Evolutionary conservation across 208 protist species (phyloP).

Genomic region (Naegleria lovaniensis): DNA sequence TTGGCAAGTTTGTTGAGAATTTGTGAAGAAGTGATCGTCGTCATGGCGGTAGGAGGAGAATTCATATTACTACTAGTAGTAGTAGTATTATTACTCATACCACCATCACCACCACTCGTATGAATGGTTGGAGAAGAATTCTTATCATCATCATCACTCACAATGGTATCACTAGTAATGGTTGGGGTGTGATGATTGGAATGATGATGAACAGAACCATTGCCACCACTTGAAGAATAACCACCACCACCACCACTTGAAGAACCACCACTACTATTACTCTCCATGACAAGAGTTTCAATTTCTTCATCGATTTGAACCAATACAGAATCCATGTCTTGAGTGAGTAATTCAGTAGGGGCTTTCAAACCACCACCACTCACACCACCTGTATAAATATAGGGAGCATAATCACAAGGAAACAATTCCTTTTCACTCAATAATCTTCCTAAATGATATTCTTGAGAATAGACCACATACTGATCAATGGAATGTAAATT

Average conservation of each 20-base stretch:
- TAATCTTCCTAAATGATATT: background rate
- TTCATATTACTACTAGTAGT: too few species aligned
- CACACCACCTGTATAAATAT: background rate
- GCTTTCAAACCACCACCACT: background rate
- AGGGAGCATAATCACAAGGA: background rate
- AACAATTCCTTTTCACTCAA: conserved; percentile 11
- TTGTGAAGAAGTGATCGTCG: too few species aligned
- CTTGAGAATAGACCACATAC: conserved; percentile 4
- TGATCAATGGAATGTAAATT: background rate
- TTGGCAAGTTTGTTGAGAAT: too few species aligned
- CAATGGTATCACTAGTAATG: too few species aligned
- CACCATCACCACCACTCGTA: background rate
- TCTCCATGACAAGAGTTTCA: background rate
- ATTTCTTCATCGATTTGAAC: background rate
- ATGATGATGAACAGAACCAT: too few species aligned
- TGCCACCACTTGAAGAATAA: too few species aligned
- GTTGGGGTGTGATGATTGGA: too few species aligned
- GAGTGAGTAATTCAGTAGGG: background rate
- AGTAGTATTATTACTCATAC: background rate
- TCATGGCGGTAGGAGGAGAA: too few species aligned
- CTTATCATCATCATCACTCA: too few species aligned
- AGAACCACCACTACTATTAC: too few species aligned
- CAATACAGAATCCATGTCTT: background rate
- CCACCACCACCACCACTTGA: too few species aligned
- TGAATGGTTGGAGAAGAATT: too few species aligned